Evolutionary conservation across 331 rosid species (phyloP), one percentile per base, ranked within the genome.

Genomic region (Pyracantha coccinea): DNA sequence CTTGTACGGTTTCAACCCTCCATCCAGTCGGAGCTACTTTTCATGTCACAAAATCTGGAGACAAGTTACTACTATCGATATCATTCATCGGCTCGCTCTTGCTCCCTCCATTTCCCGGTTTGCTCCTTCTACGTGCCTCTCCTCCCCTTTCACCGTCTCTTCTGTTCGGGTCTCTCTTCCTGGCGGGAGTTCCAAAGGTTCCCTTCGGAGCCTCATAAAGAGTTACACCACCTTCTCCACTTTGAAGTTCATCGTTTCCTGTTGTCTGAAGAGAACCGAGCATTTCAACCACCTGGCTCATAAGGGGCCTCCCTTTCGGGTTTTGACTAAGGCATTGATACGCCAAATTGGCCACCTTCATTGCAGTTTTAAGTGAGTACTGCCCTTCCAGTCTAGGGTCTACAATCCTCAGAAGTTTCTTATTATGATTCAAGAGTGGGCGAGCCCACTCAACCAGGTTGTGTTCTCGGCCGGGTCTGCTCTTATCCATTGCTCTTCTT

Each of bases 401-500:
- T 77, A 94, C 73, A 75, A 94, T 89, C 78, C 84, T 82, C 77
- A 81, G 32, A 10, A 94, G 85, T 74, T 90, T 90, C 77, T 87
- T 90, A 31, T 90, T 87, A 85, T 93, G 84, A 85, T 86, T 94
- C 80, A 94, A 68, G 52, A 91, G 84, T 1, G 99, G 99, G 25
- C 96, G 92, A 12, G 97, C 99, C 99, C 97, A 94, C 77, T 92
- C 96, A 62, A 94, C 99, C 67, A 94, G 80, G 86, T 90, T 92
- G 79, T 94, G 96, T 75, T 92, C 97, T 68, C 89, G 86, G 87
- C 97, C 91, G n/a, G 97, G 97, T 80, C 96, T 88, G 83, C 97
- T 90, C 84, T 89, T 90, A 86, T 94, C 99, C 83, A 94, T 83
- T 23, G 99, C 95, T 77, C 84, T 89, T 74, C 90, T 87, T 69